phyloP scores from a whole-genome alignment of 2,329 filamentous ascomycete genomes.

The Kalmusia sp. region DNA sequence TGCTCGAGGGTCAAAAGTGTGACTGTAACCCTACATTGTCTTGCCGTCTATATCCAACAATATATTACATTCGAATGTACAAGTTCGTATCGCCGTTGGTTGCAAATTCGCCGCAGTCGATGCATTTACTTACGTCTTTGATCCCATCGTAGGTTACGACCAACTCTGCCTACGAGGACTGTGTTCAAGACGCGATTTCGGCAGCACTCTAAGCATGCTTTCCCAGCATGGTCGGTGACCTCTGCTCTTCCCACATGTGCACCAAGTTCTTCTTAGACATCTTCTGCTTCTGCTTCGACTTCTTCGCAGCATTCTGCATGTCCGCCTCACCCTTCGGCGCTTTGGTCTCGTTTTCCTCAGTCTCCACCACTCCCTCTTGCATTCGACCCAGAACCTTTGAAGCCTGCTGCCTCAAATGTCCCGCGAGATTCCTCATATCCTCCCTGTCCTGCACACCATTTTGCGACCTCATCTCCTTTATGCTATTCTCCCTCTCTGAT shows the following conservation, averaged over 20 bases:
- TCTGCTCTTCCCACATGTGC: slow-evolving; percentile 37
- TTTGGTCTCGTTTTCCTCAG: slow-evolving; percentile 8
- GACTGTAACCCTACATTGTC: neutral
- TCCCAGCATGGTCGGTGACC: slow-evolving; percentile 23
- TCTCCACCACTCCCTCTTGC: slow-evolving; percentile 3
- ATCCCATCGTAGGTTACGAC: too few species aligned
- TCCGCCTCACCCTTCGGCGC: slow-evolving; percentile 14
- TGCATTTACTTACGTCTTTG: neutral
- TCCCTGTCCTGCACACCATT: slow-evolving; percentile 13
- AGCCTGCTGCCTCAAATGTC: slow-evolving; percentile 32
- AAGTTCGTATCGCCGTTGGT: neutral
- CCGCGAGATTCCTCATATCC: slow-evolving; percentile 23
- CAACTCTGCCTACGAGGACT: too few species aligned
- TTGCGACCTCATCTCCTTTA: slow-evolving; percentile 11
- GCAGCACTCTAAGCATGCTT: neutral
- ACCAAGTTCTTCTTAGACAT: slow-evolving; percentile 44
- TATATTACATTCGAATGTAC: slow-evolving; percentile 17
- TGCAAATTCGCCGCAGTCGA: neutral
- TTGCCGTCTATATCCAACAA: slow-evolving; percentile 1
- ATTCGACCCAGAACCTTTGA: slow-evolving; percentile 30
- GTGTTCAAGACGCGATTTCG: too few species aligned
- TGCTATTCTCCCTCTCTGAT: slow-evolving; percentile 52
- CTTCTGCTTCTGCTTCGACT: slow-evolving; percentile 16
- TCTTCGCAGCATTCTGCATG: slow-evolving; percentile 14
- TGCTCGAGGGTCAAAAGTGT: too few species aligned